Percentiles rank a stretch among this genome's conserved stretches.
These are phyloP conservation scores for Daucus carota DNA, from an alignment of 129 eudicot genomes.

Conservation along the genomic window DNA sequence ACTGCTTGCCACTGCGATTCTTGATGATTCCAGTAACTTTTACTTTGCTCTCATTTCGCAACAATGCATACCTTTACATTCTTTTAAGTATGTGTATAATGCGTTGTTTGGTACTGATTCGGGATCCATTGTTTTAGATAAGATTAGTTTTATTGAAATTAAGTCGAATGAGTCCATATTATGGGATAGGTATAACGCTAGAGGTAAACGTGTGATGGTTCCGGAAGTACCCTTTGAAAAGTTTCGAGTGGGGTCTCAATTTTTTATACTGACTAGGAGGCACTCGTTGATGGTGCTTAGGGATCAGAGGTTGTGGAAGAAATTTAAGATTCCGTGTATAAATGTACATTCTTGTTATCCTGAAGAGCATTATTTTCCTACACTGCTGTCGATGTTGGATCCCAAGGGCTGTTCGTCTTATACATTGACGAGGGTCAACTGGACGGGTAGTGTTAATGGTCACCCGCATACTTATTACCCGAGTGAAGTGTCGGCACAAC, in stretches of 20 bases:
- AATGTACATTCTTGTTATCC: slow-evolving; percentile 67
- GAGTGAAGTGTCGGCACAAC: slow-evolving; percentile 45
- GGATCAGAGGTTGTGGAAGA: slow-evolving; percentile 59
- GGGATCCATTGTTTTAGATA: slow-evolving; percentile 5
- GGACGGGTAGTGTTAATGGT: slow-evolving; percentile 62
- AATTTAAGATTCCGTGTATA: slow-evolving; percentile 55
- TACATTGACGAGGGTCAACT: slow-evolving; percentile 69
- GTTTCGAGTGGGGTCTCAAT: slow-evolving; percentile 73
- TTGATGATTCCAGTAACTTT: slow-evolving; percentile 48
- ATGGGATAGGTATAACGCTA: slow-evolving; percentile 52
- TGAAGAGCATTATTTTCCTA: slow-evolving; percentile 83
- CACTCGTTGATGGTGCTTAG: slow-evolving; percentile 42
- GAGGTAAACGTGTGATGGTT: slow-evolving; percentile 55
- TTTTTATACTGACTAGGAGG: slow-evolving; percentile 35
- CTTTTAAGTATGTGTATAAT: slow-evolving; percentile 40
- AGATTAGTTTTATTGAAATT: slow-evolving; percentile 47
- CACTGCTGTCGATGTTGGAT: slow-evolving; percentile 74
- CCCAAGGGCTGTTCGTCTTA: slow-evolving; percentile 43
- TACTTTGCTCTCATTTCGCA: slow-evolving; percentile 68
- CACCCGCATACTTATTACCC: slow-evolving; percentile 58
- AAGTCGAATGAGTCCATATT: slow-evolving; percentile 38
- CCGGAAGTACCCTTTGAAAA: slow-evolving; percentile 57
- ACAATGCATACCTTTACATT: slow-evolving; percentile 58
- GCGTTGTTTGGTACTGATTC: slow-evolving; percentile 23
- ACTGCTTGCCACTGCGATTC: slow-evolving; percentile 55